These are phyloP conservation scores for Pouteria glomerata DNA, from an alignment of 148 eudicot genomes.

Conservation along the genomic window DNA sequence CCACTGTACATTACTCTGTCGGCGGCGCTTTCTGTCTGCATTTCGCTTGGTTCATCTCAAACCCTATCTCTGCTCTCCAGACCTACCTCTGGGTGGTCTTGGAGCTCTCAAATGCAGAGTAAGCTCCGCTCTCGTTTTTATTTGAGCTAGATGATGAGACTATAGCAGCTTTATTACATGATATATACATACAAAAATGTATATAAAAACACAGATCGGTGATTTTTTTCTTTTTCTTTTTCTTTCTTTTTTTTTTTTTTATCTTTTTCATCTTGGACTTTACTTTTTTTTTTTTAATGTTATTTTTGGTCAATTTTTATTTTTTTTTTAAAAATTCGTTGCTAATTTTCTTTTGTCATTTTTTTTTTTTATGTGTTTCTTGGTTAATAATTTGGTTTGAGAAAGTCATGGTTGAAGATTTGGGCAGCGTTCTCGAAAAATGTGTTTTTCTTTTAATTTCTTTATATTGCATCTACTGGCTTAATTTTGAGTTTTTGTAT, in stretches of 20 bases:
- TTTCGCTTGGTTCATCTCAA: slow-evolving; percentile 18
- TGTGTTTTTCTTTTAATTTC: neutral
- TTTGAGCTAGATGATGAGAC: neutral
- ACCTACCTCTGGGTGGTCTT: slow-evolving; percentile 2
- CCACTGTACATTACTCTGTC: neutral
- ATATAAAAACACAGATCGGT: slow-evolving; percentile 8
- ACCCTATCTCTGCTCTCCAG: slow-evolving; percentile 24
- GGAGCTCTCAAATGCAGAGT: slow-evolving; percentile 19
- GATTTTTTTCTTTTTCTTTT: neutral
- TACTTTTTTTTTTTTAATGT: neutral
- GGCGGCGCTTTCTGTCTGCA: neutral
- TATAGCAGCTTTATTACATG: neutral
- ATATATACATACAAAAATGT: neutral
- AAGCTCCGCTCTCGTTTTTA: slow-evolving; percentile 1
- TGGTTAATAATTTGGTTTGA: slow-evolving; percentile 1
- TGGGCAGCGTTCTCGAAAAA: neutral
- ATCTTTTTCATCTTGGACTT: neutral
- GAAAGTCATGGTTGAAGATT: neutral
- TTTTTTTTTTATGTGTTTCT: neutral
- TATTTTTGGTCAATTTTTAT: neutral
- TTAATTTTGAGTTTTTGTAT: neutral
- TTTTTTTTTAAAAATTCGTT: no score
- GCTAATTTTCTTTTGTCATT: neutral
- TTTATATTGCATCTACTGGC: neutral
- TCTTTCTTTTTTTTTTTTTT: neutral